A percentile compares a stretch with the other conserved stretches of the same genome.
Conservation (phyloP, 208 protist genomes). For the Wallacemonas rigidus region DNA sequence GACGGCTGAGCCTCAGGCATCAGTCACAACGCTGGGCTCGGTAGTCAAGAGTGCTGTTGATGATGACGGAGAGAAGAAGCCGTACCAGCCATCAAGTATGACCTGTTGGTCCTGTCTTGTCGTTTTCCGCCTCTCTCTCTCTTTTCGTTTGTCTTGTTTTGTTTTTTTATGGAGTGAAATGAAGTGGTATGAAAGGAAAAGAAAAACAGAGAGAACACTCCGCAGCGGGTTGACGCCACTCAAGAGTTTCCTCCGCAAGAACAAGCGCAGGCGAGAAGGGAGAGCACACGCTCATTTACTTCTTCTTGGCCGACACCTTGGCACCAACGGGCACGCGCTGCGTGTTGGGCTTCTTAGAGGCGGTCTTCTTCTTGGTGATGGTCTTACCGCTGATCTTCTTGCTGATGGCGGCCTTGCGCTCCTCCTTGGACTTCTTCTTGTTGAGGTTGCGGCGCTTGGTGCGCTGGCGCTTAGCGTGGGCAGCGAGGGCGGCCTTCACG, state of each 20-base stretch:
- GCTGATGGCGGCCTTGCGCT: conserved; percentile 41
- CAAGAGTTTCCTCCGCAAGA: not conserved
- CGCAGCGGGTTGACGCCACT: not conserved
- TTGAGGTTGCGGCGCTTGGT: conserved; percentile 65
- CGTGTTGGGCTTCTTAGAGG: conserved; percentile 37
- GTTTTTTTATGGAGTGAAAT: conserved; percentile 7
- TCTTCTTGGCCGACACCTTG: conserved; percentile 61
- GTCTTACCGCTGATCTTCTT: conserved; percentile 35
- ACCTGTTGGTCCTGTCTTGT: not conserved
- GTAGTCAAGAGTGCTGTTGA: too few relatives aligned
- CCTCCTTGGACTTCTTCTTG: conserved; percentile 71
- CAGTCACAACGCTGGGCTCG: too few relatives aligned
- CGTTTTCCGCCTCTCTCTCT: conserved; percentile 11
- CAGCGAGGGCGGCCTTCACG: conserved; percentile 92
- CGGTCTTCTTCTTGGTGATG: conserved; percentile 47
- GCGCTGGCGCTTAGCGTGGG: conserved; percentile 69
- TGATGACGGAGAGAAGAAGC: too few relatives aligned
- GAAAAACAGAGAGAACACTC: conserved; percentile 15
- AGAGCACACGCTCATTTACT: conserved; percentile 43
- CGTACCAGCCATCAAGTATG: too few relatives aligned
- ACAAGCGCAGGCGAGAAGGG: conserved; percentile 11
- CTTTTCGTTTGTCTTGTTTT: conserved; percentile 16
- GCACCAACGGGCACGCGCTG: conserved; percentile 62
- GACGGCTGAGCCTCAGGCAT: too few relatives aligned
- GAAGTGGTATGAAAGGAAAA: not conserved